Base-by-base conservation (phyloP, 2,329 filamentous ascomycete genomes). In the Orbilia ellipsospora region DNA sequence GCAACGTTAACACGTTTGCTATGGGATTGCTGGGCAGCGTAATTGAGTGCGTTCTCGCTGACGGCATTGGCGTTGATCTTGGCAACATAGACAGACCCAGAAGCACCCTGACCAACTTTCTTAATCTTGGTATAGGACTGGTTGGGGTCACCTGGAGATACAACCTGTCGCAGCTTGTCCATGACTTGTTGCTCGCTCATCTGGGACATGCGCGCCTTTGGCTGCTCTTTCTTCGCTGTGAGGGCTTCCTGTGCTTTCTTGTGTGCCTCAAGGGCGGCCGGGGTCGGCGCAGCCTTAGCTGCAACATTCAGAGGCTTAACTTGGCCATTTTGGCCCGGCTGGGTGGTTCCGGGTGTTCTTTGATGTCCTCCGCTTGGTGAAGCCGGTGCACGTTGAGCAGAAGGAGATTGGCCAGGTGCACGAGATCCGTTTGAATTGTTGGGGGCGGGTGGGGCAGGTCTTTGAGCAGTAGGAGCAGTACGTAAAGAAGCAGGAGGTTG, bases 101-200 rank as follows among this genome's bases (percentile, higher is more conserved):
- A 99, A 67, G 95, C 95, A 83, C 95, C 95, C 83, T 99, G 95
- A 18, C 95, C 95, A 83, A 99, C 98, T 87, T 99, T 99, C 88
- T 97, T 97, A 84, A 98, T 95, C 85, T 99, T 99, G 80, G 94
- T 94, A 85, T 99, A 99, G 23, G 94, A 97, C 78, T 96, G 86
- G 80, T 96, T 91, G 63, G 95, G 95, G 81, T 96, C 94, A 75
- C 97, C 93, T 82, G 96, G 96, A 77, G 94, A 97, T 0, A 99
- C 95, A 6, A 95, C 94, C 78, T 96, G 92, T 81, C 94, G 92
- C 64, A 99, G 87, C 81, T 93, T 95, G 78, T 92, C 90, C 95
- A 99, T 99, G 69, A 99, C 95, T 82, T 99, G 94, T 78, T 88
- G 91, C 84, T 99, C 95, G 8, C 92, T 92, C 95, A 99, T 98